Evolutionary conservation across 2,329 filamentous ascomycete genomes (phyloP).

Genomic region (Golovinomyces cichoracearum): DNA sequence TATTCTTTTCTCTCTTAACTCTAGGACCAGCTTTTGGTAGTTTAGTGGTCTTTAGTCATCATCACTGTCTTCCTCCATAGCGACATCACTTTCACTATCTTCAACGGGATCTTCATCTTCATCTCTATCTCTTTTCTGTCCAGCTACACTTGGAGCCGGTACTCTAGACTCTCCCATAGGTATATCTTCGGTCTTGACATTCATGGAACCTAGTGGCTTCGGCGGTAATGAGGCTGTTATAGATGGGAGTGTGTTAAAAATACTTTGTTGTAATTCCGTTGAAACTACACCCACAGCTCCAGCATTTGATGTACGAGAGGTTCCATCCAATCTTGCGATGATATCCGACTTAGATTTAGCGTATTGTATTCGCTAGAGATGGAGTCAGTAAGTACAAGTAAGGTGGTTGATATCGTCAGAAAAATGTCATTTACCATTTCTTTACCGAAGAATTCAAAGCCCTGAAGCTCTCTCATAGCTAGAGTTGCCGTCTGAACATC

Average conservation of each 20-base stretch:
- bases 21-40: background rate
- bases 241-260: conserved; percentile 45
- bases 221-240: conserved; percentile 16
- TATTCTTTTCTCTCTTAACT: background rate
- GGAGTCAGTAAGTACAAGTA: background rate
- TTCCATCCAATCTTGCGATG: conserved; percentile 75
- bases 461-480: conserved; percentile 71
- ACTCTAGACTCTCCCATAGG: conserved; percentile 25
- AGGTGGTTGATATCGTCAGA: conserved; percentile 10
- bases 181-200: conserved; percentile 24
- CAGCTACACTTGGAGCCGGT: conserved; percentile 25
- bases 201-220: conserved; percentile 17
- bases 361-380: conserved; percentile 56
- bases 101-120: conserved; percentile 41
- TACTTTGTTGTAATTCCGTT: conserved; percentile 52
- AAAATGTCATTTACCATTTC: conserved; percentile 54
- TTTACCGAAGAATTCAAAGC: conserved; percentile 60
- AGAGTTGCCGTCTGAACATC: conserved; percentile 82
- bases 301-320: conserved; percentile 44
- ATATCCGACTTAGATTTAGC: conserved; percentile 72
- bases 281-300: conserved; percentile 32
- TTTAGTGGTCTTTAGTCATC: conserved; percentile 9
- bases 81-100: conserved; percentile 42
- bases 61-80: conserved; percentile 27
- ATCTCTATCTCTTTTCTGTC: conserved; percentile 46